Conservation (phyloP, 1,284 basidiomycete species). For the Malassezia slooffiae region DNA sequence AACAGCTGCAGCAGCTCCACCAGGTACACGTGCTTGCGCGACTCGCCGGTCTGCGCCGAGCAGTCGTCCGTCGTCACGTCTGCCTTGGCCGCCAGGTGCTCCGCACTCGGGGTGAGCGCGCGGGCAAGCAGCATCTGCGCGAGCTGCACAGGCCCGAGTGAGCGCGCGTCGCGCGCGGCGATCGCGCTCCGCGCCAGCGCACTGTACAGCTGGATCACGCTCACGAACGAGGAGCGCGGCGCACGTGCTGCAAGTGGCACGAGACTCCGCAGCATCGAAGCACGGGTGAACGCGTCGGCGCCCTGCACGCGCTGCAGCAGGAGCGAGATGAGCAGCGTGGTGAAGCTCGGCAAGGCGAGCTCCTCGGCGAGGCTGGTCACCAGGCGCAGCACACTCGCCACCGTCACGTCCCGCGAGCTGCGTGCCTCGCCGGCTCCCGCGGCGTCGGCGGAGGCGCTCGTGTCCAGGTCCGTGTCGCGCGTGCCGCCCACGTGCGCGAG, state of each 20-base stretch:
- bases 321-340: constrained; percentile 60
- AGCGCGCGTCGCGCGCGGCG: constrained; percentile 20
- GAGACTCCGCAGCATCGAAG: constrained; percentile 78
- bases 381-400: constrained; percentile 66
- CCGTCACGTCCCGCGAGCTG: constrained; percentile 61
- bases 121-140: constrained; percentile 30
- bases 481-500: constrained; percentile 63
- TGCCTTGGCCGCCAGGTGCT: not conserved
- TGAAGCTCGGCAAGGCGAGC: constrained; percentile 30
- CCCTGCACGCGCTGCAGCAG: constrained; percentile 73
- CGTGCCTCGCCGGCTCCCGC: constrained; percentile 20
- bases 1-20: constrained; percentile 74
- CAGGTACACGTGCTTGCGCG: constrained; percentile 54
- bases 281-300: constrained; percentile 73
- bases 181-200: constrained; percentile 65
- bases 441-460: constrained; percentile 17
- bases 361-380: constrained; percentile 38
- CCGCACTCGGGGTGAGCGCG: constrained; percentile 18
- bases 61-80: constrained; percentile 8
- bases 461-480: constrained; percentile 24
- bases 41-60: not conserved
- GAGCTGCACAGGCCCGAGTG: constrained; percentile 42
- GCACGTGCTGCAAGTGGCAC: constrained; percentile 76
- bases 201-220: constrained; percentile 75
- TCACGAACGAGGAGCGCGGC: constrained; percentile 65